Evolutionary conservation across 2,329 filamentous ascomycete genomes (phyloP), one percentile per base, ranked within the genome.

Genomic region (Venturia nashicola): DNA sequence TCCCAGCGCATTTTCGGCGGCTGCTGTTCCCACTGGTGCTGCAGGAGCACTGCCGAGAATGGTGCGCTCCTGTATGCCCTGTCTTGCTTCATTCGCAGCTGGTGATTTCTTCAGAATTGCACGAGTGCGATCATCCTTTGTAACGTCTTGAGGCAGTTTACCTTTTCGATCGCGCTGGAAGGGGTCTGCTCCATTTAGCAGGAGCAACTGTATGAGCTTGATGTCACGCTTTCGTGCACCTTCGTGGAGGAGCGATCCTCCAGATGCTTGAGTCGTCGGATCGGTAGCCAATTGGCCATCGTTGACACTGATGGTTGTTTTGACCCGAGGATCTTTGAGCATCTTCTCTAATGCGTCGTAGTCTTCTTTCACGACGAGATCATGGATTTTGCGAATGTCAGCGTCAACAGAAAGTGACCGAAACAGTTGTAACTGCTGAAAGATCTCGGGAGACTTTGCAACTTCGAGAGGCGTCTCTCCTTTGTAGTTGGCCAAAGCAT

Each of bases 11-110:
- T 68, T 68, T 14, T 75, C 75, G 3, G 72, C 75, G 23, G 83
- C 79, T 68, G 89, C 83, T 11, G 82, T 79, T 18, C 86, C 79
- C 1, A 78, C 76, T 34, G 83, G 79, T 16, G 80, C 73, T 9
- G 80, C 77, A 2, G 78, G 76, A 6, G 80, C 81, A 66, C 73
- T 87, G 1, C 91, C 93, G 18, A 99, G 82, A 3, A 99, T 95
- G 0, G 92, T 94, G 78, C 94, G 96, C 76, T 99, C 94, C 75
- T 99, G 94, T 43, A 99, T 96, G 44, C 91, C 92, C 64, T 93
- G 84, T 76, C 97, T 94, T 1, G 94, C 94, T 16, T 91, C 92
- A 8, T 94, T 91, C 7, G 94, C 94, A 14, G 94, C 94, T 6
- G 94, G 94, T 0, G 93, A 97, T 70, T 87, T 90, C 78, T 97